A percentile compares a stretch with the other conserved stretches of the same genome.
Evolutionary conservation across 768 basidiomycete genomes (phyloP).

Genomic region (Hypsizygus marmoreus): DNA sequence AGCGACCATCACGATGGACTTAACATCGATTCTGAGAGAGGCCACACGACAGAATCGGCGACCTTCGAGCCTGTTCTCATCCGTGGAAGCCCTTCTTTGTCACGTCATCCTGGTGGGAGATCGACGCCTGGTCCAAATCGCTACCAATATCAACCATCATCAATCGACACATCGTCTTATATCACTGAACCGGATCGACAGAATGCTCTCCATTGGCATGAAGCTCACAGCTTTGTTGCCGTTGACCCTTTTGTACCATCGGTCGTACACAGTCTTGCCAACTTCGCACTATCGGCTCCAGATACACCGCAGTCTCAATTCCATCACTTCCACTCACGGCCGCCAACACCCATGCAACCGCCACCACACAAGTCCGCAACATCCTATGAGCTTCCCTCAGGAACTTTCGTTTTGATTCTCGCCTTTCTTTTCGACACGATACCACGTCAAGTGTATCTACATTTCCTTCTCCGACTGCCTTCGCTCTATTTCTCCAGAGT

Average conservation of each 20-base stretch:
- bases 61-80: too few relatives aligned
- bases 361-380: background rate
- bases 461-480: constrained; percentile 56
- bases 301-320: too few relatives aligned
- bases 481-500: constrained; percentile 69
- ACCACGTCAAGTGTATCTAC: constrained; percentile 30
- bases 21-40: too few relatives aligned
- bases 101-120: constrained; percentile 1
- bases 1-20: too few relatives aligned
- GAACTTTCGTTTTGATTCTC: constrained; percentile 1
- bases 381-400: background rate
- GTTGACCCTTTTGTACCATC: constrained; percentile 1
- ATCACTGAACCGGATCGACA: background rate
- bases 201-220: too few relatives aligned
- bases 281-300: too few relatives aligned
- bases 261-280: background rate
- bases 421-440: constrained; percentile 23
- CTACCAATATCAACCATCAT: constrained; percentile 6
- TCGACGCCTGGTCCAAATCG: background rate
- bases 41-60: too few relatives aligned
- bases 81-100: too few relatives aligned
- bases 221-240: background rate
- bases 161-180: constrained; percentile 1
- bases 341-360: background rate
- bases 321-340: background rate